phyloP scores from a whole-genome alignment of 192 early-diverging fungal species.

The Coemansia furcata region DNA sequence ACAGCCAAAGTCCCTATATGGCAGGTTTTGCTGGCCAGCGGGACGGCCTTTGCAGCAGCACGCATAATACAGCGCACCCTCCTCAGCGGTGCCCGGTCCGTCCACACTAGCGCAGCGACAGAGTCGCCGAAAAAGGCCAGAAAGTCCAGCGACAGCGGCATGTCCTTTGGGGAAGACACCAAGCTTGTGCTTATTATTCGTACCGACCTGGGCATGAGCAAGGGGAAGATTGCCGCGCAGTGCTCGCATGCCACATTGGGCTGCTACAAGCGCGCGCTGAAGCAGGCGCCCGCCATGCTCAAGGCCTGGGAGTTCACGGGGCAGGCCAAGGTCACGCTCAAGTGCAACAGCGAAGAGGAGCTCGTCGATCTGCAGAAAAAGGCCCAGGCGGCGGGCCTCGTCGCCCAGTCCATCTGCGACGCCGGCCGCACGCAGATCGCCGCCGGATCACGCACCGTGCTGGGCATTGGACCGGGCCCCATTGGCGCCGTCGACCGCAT shows the following conservation, averaged over 20 bases:
- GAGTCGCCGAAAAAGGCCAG: neutral
- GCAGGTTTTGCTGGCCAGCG: conserved; percentile 28
- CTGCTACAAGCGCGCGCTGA: conserved; percentile 64
- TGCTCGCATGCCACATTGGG: conserved; percentile 92
- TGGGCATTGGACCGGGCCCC: conserved; percentile 90
- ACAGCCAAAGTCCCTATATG: conserved; percentile 29
- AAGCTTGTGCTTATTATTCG: conserved; percentile 77
- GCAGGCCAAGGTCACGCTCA: conserved; percentile 84
- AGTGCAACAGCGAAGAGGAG: conserved; percentile 70
- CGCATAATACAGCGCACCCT: neutral
- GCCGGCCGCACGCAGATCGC: conserved; percentile 79
- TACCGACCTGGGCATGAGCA: conserved; percentile 89
- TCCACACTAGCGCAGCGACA: neutral
- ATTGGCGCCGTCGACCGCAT: conserved; percentile 50
- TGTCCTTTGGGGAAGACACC: conserved; percentile 17
- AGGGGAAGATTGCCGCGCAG: conserved; percentile 94
- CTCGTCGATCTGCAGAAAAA: conserved; percentile 45
- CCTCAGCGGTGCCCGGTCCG: neutral
- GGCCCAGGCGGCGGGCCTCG: conserved; percentile 27
- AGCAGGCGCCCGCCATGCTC: conserved; percentile 50
- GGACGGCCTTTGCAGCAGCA: conserved; percentile 16
- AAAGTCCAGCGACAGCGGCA: neutral
- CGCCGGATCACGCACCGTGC: conserved; percentile 85
- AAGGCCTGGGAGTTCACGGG: conserved; percentile 74
- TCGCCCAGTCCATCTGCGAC: conserved; percentile 71